Base-by-base conservation (phyloP, 2,329 filamentous ascomycete genomes). In the Fusarium goolgardi region DNA sequence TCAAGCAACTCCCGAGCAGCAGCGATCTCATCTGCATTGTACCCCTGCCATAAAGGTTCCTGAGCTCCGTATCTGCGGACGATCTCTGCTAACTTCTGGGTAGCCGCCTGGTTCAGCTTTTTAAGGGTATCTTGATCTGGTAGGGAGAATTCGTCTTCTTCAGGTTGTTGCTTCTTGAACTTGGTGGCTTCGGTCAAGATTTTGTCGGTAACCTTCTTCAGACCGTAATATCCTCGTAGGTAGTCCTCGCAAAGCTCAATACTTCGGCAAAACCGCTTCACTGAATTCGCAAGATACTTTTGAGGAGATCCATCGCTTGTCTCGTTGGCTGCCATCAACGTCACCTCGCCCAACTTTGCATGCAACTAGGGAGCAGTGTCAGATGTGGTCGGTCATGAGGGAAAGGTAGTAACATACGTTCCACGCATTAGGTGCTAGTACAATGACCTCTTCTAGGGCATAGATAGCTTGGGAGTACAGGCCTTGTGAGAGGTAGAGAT, bases 221-320 rank as follows among this genome's bases (percentile, higher is more conserved):
- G 82, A 9, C 96, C 96, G 78, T 97, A 98, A 78, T 94, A 97
- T 2, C 94, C 96, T 64, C 96, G 89, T 65, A 98, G 80, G 77
- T 97, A 98, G 76, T 94, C 90, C 72, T 97, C 92, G 75, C 96
- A 98, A 53, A 99, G 86, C 81, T 99, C 96, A 69, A 98, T 88
- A 75, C 94, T 96, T 73, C 96, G 88, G 76, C 91, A 92, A 79
- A 97, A 98, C 69, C 94, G 88, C 76, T 93, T 92, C 55, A 97
- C 79, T 7, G 93, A 90, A 75, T 94, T 91, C 43, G 86, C 83
- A 55, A 96, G 81, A 72, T 87, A 82, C 76, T 85, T 85, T 43
- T 82, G 78, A 4, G 81, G 75, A 29, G 81, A 77, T 6, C 75
- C 78, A 10, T 82, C 80, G 16, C 70, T 71, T 29, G 78, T 79